Evolutionary conservation across 495 filamentous ascomycete genomes (phyloP), one percentile per base, ranked within the genome.

Genomic region (Penicillium fimorum): DNA sequence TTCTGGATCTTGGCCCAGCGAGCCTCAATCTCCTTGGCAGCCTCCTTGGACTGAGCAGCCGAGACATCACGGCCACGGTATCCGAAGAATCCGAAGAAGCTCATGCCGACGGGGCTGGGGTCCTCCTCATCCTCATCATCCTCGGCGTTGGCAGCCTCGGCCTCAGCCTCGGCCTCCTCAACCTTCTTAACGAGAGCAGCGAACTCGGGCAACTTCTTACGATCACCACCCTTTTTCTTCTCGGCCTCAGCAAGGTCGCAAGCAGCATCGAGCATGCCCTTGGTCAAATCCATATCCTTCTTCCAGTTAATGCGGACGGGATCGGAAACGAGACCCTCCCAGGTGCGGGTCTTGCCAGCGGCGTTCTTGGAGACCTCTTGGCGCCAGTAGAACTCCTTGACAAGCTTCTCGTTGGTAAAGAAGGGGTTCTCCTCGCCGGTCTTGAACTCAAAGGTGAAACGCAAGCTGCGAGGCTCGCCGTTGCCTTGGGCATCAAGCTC

Each of bases 281-380:
- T 80, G 35, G 91, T 96, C 62, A 92, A 70, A 69, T 97, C 93
- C 72, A 86, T 85, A 49, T 82, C 87, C 59, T 84, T 75, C 82
- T 91, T 96, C 93, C 93, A 97, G 63, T 86, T 77, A 67, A 97
- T 90, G 53, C 83, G 79, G 37, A 96, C 89, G 6, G 93, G 93
- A 69, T 93, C 90, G 37, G 84, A 88, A 43, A 94, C 89, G 18
- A 94, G 78, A 32, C 89, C 90, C 18, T 79, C 72, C 78, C 82
- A 88, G 56, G 59, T 61, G 30, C 83, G 84, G 62, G 84, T 82
- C 63, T 80, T 81, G 38, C 73, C 69, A 58, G 55, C 66, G 37
- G 64, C 25, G 27, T 60, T 70, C 56, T 64, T 67, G 61, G 62
- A 48, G 43, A 70, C 56, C 51, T 74, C 73, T 68, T 79, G 79